A percentile compares a stretch with the other conserved stretches of the same genome.
These are phyloP conservation scores for Sporothrix luriei DNA, from an alignment of 2,329 filamentous ascomycete genomes.

Conservation along the genomic window DNA sequence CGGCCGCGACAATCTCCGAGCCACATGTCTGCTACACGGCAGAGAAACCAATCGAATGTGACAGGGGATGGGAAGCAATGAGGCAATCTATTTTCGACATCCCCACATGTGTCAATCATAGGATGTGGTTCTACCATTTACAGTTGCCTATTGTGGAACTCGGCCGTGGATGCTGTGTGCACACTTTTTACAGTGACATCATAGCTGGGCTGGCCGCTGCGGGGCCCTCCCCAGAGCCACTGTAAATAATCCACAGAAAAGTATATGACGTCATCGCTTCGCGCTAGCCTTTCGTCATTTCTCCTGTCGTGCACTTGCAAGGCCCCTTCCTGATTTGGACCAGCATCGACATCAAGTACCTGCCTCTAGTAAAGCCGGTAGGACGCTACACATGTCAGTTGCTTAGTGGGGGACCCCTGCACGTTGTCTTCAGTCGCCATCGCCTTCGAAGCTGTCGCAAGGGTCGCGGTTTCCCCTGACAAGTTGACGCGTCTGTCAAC, in stretches of 20 bases:
- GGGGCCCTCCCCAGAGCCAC: background rate
- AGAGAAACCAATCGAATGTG: background rate
- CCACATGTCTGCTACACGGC: background rate
- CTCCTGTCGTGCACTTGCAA: background rate
- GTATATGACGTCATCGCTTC: constrained; percentile 8
- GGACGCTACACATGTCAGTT: background rate
- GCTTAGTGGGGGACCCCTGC: background rate
- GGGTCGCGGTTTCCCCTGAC: constrained; percentile 4
- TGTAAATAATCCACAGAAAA: background rate
- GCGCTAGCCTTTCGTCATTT: background rate
- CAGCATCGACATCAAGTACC: constrained; percentile 15
- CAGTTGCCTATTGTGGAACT: background rate
- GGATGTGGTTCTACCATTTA: background rate
- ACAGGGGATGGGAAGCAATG: background rate
- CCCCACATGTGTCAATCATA: constrained; percentile 1
- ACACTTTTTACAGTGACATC: constrained; percentile 12
- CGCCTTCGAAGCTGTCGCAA: background rate
- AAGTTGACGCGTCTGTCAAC: constrained; percentile 2
- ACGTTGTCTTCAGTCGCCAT: constrained; percentile 17
- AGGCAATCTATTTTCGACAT: background rate
- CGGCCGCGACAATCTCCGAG: background rate
- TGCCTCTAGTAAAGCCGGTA: background rate
- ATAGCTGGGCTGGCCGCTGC: background rate
- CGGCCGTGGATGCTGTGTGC: background rate
- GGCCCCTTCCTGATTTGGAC: constrained; percentile 2